phyloP scores from a whole-genome alignment of 2,329 filamentous ascomycete species.

The Botrytis medusae region DNA sequence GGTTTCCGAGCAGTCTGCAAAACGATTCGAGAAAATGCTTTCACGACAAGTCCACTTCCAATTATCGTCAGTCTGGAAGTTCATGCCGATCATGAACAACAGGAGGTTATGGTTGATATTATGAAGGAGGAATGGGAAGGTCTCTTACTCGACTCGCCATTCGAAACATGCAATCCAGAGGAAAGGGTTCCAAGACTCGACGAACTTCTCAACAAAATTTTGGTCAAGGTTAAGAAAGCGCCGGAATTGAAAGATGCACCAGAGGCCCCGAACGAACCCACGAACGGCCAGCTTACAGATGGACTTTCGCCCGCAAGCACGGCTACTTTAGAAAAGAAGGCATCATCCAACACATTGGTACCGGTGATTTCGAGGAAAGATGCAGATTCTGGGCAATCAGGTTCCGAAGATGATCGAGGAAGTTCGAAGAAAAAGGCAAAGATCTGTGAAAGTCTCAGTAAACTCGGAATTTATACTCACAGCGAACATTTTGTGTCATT shows the following conservation, averaged over 20 bases:
- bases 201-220: slow-evolving; percentile 74
- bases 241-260: background rate
- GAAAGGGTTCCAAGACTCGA: slow-evolving; percentile 66
- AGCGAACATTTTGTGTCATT: slow-evolving; percentile 79
- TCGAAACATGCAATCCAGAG: slow-evolving; percentile 46
- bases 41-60: slow-evolving; percentile 72
- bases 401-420: slow-evolving; percentile 38
- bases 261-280: background rate
- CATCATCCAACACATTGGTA: slow-evolving; percentile 27
- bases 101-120: slow-evolving; percentile 89
- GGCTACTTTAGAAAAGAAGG: slow-evolving; percentile 4
- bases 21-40: slow-evolving; percentile 76
- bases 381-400: slow-evolving; percentile 34
- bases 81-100: slow-evolving; percentile 78
- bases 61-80: slow-evolving; percentile 92
- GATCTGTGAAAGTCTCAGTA: slow-evolving; percentile 71
- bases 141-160: slow-evolving; percentile 63
- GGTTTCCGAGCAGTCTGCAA: slow-evolving; percentile 84
- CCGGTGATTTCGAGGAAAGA: slow-evolving; percentile 28
- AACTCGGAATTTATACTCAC: slow-evolving; percentile 80
- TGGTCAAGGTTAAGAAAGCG: slow-evolving; percentile 73
- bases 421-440: slow-evolving; percentile 42
- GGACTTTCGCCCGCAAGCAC: slow-evolving; percentile 12
- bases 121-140: slow-evolving; percentile 87
- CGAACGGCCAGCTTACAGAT: background rate